Evolutionary conservation across 139 green algal species (phyloP).

Genomic region (Diplosphaera chodatii): DNA sequence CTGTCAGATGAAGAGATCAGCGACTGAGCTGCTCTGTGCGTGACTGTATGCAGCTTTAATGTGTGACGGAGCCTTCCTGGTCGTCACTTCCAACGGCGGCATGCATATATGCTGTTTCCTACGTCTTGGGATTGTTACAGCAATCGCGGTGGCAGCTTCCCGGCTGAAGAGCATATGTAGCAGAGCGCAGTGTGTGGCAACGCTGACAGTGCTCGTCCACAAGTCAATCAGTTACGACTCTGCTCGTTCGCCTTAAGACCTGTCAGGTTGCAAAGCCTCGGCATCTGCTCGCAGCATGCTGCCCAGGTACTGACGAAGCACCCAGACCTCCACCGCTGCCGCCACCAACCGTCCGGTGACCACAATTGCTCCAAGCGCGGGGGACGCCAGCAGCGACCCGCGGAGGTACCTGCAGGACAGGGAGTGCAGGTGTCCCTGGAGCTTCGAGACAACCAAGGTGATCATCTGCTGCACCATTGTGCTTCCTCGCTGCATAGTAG

Average conservation of each 20-base stretch:
- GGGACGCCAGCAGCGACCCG: neutral
- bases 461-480: slow-evolving; percentile 2
- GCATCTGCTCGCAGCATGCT: neutral
- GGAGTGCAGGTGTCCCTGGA: neutral
- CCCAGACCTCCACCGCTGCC: slow-evolving; percentile 40
- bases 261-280: neutral
- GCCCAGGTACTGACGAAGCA: slow-evolving; percentile 19
- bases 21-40: too few relatives aligned
- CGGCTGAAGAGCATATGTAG: too few relatives aligned
- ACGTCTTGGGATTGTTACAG: too few relatives aligned
- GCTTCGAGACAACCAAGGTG: neutral
- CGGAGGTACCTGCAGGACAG: slow-evolving; percentile 6
- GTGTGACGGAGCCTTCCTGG: too few relatives aligned
- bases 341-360: slow-evolving; percentile 25
- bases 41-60: too few relatives aligned
- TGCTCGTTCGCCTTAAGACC: too few relatives aligned
- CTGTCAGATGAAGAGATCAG: neutral
- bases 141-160: too few relatives aligned
- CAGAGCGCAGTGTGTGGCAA: too few relatives aligned
- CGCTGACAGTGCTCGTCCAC: too few relatives aligned
- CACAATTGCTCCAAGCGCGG: slow-evolving; percentile 17
- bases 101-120: too few relatives aligned
- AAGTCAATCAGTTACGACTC: too few relatives aligned
- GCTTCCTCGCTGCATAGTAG: neutral
- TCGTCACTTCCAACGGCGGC: too few relatives aligned